These are phyloP conservation scores for Vigna trinervia DNA, from an alignment of 306 rosid genomes.

Conservation along the genomic window DNA sequence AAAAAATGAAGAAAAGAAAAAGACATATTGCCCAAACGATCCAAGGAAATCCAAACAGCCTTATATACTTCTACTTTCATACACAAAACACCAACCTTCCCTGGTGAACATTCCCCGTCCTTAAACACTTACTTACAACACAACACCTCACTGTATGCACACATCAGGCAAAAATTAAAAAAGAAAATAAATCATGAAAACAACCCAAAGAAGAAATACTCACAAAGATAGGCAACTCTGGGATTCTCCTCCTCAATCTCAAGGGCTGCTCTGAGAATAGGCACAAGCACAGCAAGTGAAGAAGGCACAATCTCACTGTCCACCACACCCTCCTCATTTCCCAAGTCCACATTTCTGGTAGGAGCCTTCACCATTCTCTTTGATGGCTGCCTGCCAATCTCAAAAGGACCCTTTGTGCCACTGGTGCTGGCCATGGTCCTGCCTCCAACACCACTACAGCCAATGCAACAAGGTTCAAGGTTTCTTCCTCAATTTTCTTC, in stretches of 20 bases:
- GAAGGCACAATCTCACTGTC: constrained; percentile 83
- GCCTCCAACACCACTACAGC: constrained; percentile 29
- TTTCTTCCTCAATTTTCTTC: constrained; percentile 22
- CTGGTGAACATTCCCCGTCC: neutral
- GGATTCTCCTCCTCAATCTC: constrained; percentile 74
- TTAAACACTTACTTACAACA: neutral
- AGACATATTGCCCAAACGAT: constrained; percentile 5
- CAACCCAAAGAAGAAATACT: constrained; percentile 34
- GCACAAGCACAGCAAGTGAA: constrained; percentile 69
- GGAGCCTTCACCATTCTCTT: constrained; percentile 54
- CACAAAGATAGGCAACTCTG: constrained; percentile 96
- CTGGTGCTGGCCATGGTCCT: constrained; percentile 83
- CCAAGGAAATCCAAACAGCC: constrained; percentile 13
- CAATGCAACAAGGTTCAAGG: constrained; percentile 26
- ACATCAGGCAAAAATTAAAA: neutral
- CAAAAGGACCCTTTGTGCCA: constrained; percentile 66
- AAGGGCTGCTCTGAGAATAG: constrained; percentile 87
- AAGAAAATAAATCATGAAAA: neutral
- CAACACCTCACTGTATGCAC: neutral
- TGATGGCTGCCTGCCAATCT: constrained; percentile 53
- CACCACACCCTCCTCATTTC: constrained; percentile 56
- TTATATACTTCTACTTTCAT: constrained; percentile 29
- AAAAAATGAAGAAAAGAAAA: neutral
- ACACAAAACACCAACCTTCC: neutral
- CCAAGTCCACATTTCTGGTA: constrained; percentile 61